Evolutionary conservation across 371 early-diverging fungal genomes (phyloP).

Genomic region (Fennellomyces sp.): DNA sequence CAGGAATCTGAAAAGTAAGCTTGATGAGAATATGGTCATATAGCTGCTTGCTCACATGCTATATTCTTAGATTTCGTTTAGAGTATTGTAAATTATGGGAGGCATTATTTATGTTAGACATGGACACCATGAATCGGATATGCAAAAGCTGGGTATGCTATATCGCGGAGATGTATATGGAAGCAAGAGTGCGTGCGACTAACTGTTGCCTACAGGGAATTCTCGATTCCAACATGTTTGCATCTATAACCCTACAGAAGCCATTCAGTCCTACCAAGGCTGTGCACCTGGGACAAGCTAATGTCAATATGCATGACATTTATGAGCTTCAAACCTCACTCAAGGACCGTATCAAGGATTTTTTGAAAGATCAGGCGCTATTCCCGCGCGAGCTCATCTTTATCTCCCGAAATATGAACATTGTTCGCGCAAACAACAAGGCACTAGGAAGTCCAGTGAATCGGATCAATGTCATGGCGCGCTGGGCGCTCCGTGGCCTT

Average conservation of each 20-base stretch:
- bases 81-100: slow-evolving; percentile 90
- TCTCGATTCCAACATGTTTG: slow-evolving; percentile 79
- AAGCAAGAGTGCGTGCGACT: too few species aligned
- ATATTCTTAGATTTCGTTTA: slow-evolving; percentile 58
- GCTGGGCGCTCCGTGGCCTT: slow-evolving; percentile 75
- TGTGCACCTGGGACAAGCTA: slow-evolving; percentile 44
- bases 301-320: slow-evolving; percentile 51
- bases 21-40: slow-evolving; percentile 42
- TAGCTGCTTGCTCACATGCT: neutral
- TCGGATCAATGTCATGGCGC: slow-evolving; percentile 86
- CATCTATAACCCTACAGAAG: slow-evolving; percentile 79
- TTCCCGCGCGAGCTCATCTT: slow-evolving; percentile 91
- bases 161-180: too few species aligned
- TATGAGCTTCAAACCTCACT: slow-evolving; percentile 75
- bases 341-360: slow-evolving; percentile 73
- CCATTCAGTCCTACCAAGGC: slow-evolving; percentile 69
- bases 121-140: slow-evolving; percentile 60
- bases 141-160: slow-evolving; percentile 74
- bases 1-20: slow-evolving; percentile 61
- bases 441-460: slow-evolving; percentile 86
- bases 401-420: slow-evolving; percentile 89
- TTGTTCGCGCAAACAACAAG: slow-evolving; percentile 87
- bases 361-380: slow-evolving; percentile 69
- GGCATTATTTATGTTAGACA: slow-evolving; percentile 78
- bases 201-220: too few species aligned